Evolutionary conservation across 495 filamentous ascomycete species (phyloP).

Genomic region (Cairneyella variabilis): DNA sequence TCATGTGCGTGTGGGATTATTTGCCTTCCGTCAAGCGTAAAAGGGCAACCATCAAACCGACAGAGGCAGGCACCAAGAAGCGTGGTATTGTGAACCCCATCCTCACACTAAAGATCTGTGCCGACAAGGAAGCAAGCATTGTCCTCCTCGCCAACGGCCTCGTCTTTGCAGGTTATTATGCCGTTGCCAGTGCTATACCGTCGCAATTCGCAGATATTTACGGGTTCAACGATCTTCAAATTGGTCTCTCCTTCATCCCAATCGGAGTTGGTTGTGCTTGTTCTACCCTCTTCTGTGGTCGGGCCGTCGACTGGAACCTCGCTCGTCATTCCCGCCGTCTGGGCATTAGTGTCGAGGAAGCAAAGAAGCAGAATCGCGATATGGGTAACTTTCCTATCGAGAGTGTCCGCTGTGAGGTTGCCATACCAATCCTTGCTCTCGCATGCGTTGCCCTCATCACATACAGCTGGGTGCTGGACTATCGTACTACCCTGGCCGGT

Average conservation of each 20-base stretch:
- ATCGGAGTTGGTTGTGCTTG: conserved; percentile 59
- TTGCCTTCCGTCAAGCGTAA: too few relatives aligned
- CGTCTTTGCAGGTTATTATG: conserved; percentile 8
- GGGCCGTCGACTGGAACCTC: conserved; percentile 53
- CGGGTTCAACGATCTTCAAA: conserved; percentile 53
- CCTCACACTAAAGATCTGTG: conserved; percentile 16
- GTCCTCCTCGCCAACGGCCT: conserved; percentile 4
- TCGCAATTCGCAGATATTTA: conserved; percentile 51
- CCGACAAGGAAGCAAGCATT: conserved; percentile 3
- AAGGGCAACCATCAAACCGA: too few relatives aligned
- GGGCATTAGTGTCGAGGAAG: conserved; percentile 43
- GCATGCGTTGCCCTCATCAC: conserved; percentile 34
- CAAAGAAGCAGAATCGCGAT: conserved; percentile 42
- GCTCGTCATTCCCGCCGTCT: conserved; percentile 37
- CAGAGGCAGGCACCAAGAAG: too few relatives aligned
- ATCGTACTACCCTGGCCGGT: conserved; percentile 37
- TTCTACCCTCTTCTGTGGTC: conserved; percentile 54
- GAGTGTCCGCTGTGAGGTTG: conserved; percentile 54
- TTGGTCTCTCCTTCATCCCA: conserved; percentile 55
- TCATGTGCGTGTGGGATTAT: too few relatives aligned
- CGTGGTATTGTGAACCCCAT: too few relatives aligned
- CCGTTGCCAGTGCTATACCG: conserved; percentile 37
- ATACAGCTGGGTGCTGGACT: conserved; percentile 56
- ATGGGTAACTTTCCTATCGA: conserved; percentile 62
- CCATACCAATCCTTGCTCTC: conserved; percentile 44